Base-by-base conservation (phyloP, 495 filamentous ascomycete species). In the Penicillium alfredii region DNA sequence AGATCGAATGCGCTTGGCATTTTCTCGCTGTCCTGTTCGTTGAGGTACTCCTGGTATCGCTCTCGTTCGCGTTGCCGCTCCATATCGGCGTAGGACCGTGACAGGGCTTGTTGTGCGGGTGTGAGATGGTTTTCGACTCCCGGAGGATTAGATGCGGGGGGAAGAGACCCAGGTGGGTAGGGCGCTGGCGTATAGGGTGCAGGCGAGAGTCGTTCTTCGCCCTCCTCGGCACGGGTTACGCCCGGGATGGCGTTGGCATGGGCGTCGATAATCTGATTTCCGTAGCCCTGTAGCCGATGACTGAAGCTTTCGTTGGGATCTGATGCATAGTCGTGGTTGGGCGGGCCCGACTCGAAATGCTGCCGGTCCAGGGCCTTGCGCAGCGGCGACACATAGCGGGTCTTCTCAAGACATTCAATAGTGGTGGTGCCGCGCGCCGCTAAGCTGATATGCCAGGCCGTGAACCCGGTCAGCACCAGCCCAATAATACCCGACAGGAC, bases 391-490 rank as follows among this genome's bases (percentile, higher is more conserved):
- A 94, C 74, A 56, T 98, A 97, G 25, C 93, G 78, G 0, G 88
- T 95, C 56, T 88, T 94, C 66, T 98, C 93, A 25, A 98, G 60
- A 45, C 79, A 88, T 51, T 98, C 92, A 44, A 98, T 98, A 1
- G 93, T 97, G 4, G 92, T 98, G 53, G 86, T 78, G 3, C 84
- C 85, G 1, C 75, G 70, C 23, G 71, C 64, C 4, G 86, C 87
- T 3, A 98, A 72, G 49, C 82, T 78, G 24, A 97, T 72, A 70
- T 98, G 92, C 92, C 92, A 98, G 13, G 67, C 75, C 1, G 88
- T 95, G 56, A 98, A 98, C 6, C 88, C 90, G 13, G 76, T 76
- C 25, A 98, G 66, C 5, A 95, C 92, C 3, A 97, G 55, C 0
- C 86, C 85, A 39, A 98, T 92, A 31, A 98, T 93, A 7, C 90